Evolutionary conservation across 1,139 yeast genomes (phyloP), one percentile per base, ranked within the genome.

Genomic region (Lodderomyces jiufengensis): DNA sequence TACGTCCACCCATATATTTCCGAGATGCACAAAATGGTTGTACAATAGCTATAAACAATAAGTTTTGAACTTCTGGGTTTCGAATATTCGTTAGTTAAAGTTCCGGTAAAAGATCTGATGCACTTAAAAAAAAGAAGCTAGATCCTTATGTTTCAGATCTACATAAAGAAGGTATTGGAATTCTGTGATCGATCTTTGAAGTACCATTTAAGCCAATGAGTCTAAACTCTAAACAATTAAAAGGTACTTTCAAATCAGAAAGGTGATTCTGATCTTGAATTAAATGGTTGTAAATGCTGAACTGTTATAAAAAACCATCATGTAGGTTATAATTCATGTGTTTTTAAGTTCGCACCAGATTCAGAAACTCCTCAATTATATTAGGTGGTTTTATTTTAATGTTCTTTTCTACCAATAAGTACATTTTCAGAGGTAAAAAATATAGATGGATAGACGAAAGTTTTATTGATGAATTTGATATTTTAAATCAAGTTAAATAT

Each of bases 401-500:
- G 42, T 29, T 27, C 39, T 1, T 27, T 31, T 4, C 27, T 45
- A 27, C 47, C 48, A 3, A 42, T 43, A 8, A 20, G 32, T 33
- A 45, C 23, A 28, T 40, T 9, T 45, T 42, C 18, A 31, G 42
- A 8, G 46, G 42, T 3, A 26, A 37, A 12, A 34, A 27, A 18
- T 38, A 36, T 29, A 21, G 48, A 18, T 45, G 47, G 47, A 30
- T 45, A 9, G 41, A 42, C 23, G 48, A 43, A 27, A 33, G 40
- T 4, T 18, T n/a, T 20, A 7, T 14, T 9, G 31, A 18, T 2
- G 39, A 31, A 3, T 39, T 43, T n/a, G 16, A 23, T 9, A 14
- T 15, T 10, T 23, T 24, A 13, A 41, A 36, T 27, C 33, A 32
- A 9, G 40, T 40, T 13, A 42, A 42, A 29, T 44, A 25, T 29